Evolutionary conservation across 805 yeast genomes (phyloP).

Genomic region (Schwanniomyces sp.): DNA sequence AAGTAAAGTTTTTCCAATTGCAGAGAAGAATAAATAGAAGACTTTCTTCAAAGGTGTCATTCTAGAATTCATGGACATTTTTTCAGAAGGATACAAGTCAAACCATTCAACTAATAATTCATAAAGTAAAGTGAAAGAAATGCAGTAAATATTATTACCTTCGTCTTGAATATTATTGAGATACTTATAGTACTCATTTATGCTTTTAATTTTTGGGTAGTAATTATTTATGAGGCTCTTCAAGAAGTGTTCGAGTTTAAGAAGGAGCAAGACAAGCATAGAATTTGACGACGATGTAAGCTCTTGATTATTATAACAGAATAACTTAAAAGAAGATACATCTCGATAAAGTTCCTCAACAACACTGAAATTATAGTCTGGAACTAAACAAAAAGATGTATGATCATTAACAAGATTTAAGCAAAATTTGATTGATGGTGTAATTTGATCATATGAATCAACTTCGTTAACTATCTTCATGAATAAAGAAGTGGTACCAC

Average conservation of each 20-base stretch:
- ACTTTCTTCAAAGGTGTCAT: conserved; percentile 30
- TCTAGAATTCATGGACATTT: conserved; percentile 24
- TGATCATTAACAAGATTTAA: conserved; percentile 21
- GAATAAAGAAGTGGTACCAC: conserved; percentile 34
- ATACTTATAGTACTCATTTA: conserved; percentile 24
- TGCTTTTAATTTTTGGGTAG: conserved; percentile 24
- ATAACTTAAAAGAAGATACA: conserved; percentile 24
- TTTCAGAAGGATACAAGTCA: conserved; percentile 32
- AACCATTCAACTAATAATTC: conserved; percentile 37
- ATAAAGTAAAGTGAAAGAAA: conserved; percentile 30
- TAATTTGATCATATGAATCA: conserved; percentile 11
- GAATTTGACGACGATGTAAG: conserved; percentile 6
- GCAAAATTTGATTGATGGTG: conserved; percentile 18
- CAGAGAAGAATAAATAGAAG: conserved; percentile 33
- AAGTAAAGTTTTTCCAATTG: conserved; percentile 32
- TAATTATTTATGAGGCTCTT: conserved; percentile 21
- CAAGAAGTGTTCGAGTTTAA: conserved; percentile 32
- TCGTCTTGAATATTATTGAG: conserved; percentile 12
- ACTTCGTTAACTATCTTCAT: conserved; percentile 24
- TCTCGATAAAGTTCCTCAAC: conserved; percentile 24
- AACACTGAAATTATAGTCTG: conserved; percentile 34
- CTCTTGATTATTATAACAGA: conserved; percentile 11
- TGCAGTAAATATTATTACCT: conserved; percentile 17
- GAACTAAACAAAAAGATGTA: conserved; percentile 20
- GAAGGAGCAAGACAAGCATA: neutral